Conservation (phyloP, 345 rosid species). For the Cardamine occulta region DNA sequence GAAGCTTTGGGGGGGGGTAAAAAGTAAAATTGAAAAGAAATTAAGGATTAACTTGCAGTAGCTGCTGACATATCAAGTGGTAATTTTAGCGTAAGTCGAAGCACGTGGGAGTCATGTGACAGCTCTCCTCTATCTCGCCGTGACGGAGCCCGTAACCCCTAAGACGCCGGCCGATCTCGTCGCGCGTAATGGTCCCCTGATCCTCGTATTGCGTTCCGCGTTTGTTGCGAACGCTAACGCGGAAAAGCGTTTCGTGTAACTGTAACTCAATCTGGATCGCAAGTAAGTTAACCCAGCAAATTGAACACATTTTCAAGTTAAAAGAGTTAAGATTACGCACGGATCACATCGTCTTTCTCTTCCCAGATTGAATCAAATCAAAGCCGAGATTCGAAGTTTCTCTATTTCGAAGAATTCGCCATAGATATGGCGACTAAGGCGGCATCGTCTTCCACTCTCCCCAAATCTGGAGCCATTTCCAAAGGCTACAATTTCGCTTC, state of each 20-base stretch:
- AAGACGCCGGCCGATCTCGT: constrained; percentile 24
- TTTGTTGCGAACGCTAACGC: not conserved
- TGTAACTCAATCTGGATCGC: constrained; percentile 20
- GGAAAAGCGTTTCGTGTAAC: constrained; percentile 21
- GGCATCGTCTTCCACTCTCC: constrained; percentile 54
- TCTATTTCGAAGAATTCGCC: constrained; percentile 20
- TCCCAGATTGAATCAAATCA: constrained; percentile 12
- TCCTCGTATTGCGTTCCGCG: constrained; percentile 1
- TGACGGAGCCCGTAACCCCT: not conserved
- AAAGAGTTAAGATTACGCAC: constrained; percentile 5
- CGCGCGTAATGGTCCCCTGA: not conserved
- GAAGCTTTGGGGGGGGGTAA: not conserved
- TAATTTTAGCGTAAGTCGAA: not conserved
- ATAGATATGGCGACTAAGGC: constrained; percentile 58
- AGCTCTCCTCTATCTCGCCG: not conserved
- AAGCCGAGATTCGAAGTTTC: constrained; percentile 18
- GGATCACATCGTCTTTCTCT: constrained; percentile 28
- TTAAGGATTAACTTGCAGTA: constrained; percentile 18
- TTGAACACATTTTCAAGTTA: constrained; percentile 24
- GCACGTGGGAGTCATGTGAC: constrained; percentile 25
- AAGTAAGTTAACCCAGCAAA: constrained; percentile 3
- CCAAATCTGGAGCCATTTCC: constrained; percentile 81
- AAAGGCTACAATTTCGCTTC: constrained; percentile 95
- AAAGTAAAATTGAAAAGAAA: not conserved
- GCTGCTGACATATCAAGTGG: constrained; percentile 17